Base-by-base conservation (phyloP, 306 rosid species). In the Sechiopsis laciniata region DNA sequence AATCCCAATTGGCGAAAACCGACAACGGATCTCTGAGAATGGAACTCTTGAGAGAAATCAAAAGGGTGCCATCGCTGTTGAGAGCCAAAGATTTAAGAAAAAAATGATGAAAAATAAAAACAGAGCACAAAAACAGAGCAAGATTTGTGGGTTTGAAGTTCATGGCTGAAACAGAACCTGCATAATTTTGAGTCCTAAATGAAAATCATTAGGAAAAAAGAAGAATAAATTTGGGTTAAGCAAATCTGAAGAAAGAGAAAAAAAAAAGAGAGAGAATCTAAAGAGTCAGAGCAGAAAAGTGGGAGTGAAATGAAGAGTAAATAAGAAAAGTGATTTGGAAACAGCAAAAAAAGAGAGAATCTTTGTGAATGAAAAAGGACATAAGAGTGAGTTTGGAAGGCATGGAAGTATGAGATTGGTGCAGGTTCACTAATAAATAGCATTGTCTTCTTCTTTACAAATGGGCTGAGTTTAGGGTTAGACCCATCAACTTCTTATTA, bases 1-100 rank as follows among this genome's bases (percentile, higher is more conserved):
- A 85, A 86, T 87, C 83, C 99, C 97, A 94, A 81, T 21, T 80
- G 2, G 82, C 82, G 32, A 94, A 52, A 16, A 83, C 89, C 5
- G 88, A 85, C 32, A 86, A 59, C 0, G 99, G 99, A 81, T 94
- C 99, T 46, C 86, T 82, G 48, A 88, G 92, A 61, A 94, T 86
- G 62, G 87, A 80, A 78, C 86, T 86, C 77, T 89, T 94, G 84
- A 94, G 91, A 10, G 89, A 83, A 51, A 91, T 91, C 75, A 94
- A 72, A 71, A 82, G 76, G 55, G 80, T 73, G 55, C 90, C 99
- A 73, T 94, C 97, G 29, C 83, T 56, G 85, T 88, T 86, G 6
- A 94, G 96, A 82, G 95, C 83, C 51, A 74, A 59, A 2, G 86
- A 71, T 2, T 77, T 84, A 62, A 53, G 79, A 29, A 82, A 80